phyloP scores from a whole-genome alignment of 2,329 filamentous ascomycete genomes.

The Ascochyta koolunga region DNA sequence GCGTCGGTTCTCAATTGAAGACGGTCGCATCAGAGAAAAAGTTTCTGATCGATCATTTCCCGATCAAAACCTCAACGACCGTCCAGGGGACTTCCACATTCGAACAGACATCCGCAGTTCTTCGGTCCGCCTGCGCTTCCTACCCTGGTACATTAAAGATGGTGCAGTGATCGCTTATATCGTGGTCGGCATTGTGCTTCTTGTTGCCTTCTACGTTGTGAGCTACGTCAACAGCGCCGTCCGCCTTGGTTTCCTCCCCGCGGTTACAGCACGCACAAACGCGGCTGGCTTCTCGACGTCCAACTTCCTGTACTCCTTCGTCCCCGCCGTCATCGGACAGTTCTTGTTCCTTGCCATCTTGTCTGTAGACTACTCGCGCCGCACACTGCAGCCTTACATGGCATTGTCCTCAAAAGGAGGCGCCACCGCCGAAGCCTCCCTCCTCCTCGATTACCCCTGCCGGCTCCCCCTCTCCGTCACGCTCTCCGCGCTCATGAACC shows the following conservation, averaged over 20 bases:
- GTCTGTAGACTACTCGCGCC: slow-evolving; percentile 68
- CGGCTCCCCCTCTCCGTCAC: slow-evolving; percentile 67
- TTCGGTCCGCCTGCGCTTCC: slow-evolving; percentile 66
- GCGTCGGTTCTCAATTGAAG: slow-evolving; percentile 58
- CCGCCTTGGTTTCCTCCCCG: slow-evolving; percentile 72
- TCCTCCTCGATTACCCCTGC: slow-evolving; percentile 74
- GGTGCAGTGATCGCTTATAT: slow-evolving; percentile 70
- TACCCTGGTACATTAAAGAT: slow-evolving; percentile 78
- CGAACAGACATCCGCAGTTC: slow-evolving; percentile 60
- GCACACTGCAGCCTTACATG: slow-evolving; percentile 72
- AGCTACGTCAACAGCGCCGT: slow-evolving; percentile 77
- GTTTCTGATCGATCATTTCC: slow-evolving; percentile 35
- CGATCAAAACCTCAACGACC: slow-evolving; percentile 18
- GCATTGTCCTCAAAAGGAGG: slow-evolving; percentile 66
- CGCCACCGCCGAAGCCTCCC: slow-evolving; percentile 64
- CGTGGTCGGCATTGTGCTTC: slow-evolving; percentile 47
- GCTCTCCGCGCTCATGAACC: slow-evolving; percentile 63
- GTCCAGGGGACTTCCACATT: slow-evolving; percentile 51
- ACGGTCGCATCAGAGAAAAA: slow-evolving; percentile 57
- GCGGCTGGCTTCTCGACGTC: slow-evolving; percentile 75
- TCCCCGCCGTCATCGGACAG: slow-evolving; percentile 72
- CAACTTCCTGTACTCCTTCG: slow-evolving; percentile 84
- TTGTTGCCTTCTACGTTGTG: slow-evolving; percentile 67
- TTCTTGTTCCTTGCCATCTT: slow-evolving; percentile 71
- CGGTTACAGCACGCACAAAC: slow-evolving; percentile 66